These are phyloP conservation scores for Arthrinium puccinioides DNA, from an alignment of 2,329 filamentous ascomycete species.

Conservation along the genomic window DNA sequence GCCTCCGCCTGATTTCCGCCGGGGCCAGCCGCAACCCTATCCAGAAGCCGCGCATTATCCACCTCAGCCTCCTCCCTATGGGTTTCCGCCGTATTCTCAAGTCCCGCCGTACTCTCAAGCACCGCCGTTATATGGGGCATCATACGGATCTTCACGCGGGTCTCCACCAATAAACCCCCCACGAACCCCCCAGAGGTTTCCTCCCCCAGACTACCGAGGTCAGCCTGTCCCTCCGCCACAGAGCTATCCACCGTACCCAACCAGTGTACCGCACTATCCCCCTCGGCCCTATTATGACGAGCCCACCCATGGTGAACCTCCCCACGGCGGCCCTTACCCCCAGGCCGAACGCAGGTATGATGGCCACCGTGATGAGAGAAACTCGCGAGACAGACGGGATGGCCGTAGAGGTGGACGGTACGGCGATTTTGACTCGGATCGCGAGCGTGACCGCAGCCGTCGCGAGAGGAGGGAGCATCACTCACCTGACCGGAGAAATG, in stretches of 20 bases:
- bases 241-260: background rate
- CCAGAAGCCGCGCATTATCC: conserved; percentile 1
- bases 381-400: conserved; percentile 2
- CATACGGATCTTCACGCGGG: background rate
- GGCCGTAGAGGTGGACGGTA: conserved; percentile 1
- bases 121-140: background rate
- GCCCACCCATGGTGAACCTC: no score
- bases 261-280: background rate
- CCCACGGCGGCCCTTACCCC: no score
- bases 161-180: background rate
- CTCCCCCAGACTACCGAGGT: conserved; percentile 1
- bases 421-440: background rate
- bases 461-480: background rate
- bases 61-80: background rate
- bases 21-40: background rate
- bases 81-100: background rate
- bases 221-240: conserved; percentile 1
- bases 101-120: background rate
- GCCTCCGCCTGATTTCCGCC: background rate
- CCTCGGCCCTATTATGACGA: background rate
- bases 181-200: no score
- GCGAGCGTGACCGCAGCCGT: conserved; percentile 1
- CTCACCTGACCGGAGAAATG: background rate
- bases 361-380: background rate
- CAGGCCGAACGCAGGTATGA: background rate